Evolutionary conservation across 352 stramenopile genomes (phyloP).

Genomic region (Halophytophthora batemanensis): DNA sequence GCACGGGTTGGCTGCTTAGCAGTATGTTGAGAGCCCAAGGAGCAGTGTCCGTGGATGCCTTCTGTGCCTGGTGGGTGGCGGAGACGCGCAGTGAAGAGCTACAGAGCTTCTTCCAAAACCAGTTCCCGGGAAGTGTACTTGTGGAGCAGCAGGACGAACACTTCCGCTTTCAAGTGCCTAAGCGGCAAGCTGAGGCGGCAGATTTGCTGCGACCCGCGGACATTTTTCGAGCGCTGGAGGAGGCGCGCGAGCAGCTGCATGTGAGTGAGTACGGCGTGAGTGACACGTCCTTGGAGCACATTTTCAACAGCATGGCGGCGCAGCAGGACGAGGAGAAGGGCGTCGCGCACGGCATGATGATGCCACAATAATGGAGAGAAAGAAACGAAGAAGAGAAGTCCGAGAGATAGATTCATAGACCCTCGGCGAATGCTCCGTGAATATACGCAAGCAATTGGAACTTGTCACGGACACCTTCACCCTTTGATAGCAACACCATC

Average conservation of each 20-base stretch:
- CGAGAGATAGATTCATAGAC: no score
- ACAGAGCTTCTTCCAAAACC: constrained; percentile 22
- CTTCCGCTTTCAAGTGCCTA: constrained; percentile 52
- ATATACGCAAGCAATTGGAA: no score
- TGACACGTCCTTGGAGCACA: constrained; percentile 88
- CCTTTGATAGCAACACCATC: no score
- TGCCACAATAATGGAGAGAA: constrained; percentile 4
- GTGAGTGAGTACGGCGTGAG: constrained; percentile 87
- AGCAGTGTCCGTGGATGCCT: constrained; percentile 25
- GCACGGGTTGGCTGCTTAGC: constrained; percentile 29
- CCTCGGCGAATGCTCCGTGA: no score
- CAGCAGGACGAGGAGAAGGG: constrained; percentile 63
- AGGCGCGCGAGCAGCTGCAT: constrained; percentile 40
- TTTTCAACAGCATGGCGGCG: constrained; percentile 89
- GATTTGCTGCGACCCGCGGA: constrained; percentile 29
- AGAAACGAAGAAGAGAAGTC: no score
- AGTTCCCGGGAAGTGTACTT: constrained; percentile 26
- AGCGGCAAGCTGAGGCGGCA: constrained; percentile 4
- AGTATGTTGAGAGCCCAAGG: constrained; percentile 18
- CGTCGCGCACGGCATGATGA: constrained; percentile 23
- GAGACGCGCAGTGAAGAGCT: constrained; percentile 29
- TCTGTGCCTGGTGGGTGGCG: constrained; percentile 34
- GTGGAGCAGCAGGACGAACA: constrained; percentile 51
- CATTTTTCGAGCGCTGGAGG: constrained; percentile 76
- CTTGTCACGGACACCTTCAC: no score